Evolutionary conservation across 2,329 filamentous ascomycete genomes (phyloP), one percentile per base, ranked within the genome.

Genomic region (Ophiostoma perfectum): DNA sequence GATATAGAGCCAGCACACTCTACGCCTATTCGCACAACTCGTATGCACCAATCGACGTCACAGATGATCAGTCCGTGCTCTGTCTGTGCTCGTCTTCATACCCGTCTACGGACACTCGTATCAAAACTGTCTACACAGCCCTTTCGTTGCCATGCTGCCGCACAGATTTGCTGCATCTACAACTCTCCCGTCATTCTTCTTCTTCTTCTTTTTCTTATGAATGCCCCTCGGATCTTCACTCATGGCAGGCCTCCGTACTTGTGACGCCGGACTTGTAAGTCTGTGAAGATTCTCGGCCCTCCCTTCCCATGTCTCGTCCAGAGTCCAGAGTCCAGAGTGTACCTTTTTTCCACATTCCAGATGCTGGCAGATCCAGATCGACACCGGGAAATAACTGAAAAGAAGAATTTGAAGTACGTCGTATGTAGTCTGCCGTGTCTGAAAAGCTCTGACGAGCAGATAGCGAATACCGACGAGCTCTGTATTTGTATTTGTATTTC

Each of bases 331-430:
- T 45, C 42, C 45, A 16, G 14, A 47, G 12, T 47, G 47, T 52
- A 14, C 49, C 49, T 55, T 55, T 55, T 55, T 55, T 55, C 49
- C 27, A 55, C 49, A 55, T 55, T 27, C 18, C 18, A 55, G 2
- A 55, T 47, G 11, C 18, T 27, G 49, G 14, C 49, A 55, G 49
- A 55, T 55, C 49, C 49, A 55, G 49, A 55, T 55, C 49, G 49
- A 9, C 49, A 27, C 45, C 49, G 49, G 49, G 49, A 55, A 55
- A 55, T 55, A 55, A 55, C 27, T 27, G 27, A 18, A 55, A 27
- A 5, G n/a, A 52, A 18, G 11, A 18, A 52, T n/a, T 52, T 18
- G 47, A 52, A 52, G 16, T 27, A 27, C 27, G 27, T 27, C 27
- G 27, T 27, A 27, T 2, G n/a, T n/a, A n/a, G n/a, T 27, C 27